phyloP scores from a whole-genome alignment of 257 asterid genomes.

The Lithospermum erythrorhizon region DNA sequence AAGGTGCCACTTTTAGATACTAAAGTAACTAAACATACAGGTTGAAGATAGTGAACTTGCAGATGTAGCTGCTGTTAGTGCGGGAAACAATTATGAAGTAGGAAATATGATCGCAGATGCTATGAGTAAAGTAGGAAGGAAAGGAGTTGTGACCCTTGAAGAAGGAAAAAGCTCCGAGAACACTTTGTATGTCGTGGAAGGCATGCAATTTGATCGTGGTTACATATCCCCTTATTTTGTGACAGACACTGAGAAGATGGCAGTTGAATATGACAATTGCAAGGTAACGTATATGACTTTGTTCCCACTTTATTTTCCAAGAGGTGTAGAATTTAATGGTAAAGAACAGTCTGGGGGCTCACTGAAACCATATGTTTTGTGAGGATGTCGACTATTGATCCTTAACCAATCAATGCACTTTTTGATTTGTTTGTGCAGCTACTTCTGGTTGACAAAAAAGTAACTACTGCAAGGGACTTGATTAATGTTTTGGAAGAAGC shows the following conservation, averaged over 20 bases:
- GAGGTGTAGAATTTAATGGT: background rate
- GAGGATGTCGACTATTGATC: background rate
- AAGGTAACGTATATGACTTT: conserved; percentile 36
- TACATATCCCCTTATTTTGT: conserved; percentile 86
- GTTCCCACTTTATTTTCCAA: background rate
- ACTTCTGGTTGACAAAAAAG: conserved; percentile 87
- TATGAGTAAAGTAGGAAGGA: conserved; percentile 88
- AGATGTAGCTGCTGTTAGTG: conserved; percentile 98
- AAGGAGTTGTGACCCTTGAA: conserved; percentile 96
- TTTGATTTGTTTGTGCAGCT: conserved; percentile 34
- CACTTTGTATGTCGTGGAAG: conserved; percentile 82
- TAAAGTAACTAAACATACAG: conserved; percentile 16
- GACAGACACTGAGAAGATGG: conserved; percentile 87
- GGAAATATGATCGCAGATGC: conserved; percentile 97
- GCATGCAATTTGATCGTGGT: conserved; percentile 98
- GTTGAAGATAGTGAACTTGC: conserved; percentile 95
- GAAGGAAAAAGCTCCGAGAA: conserved; percentile 95
- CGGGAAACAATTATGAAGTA: conserved; percentile 89
- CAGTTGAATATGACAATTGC: conserved; percentile 90
- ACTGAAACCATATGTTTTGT: background rate
- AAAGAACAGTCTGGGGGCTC: background rate
- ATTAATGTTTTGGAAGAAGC: conserved; percentile 77
- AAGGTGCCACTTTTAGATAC: background rate
- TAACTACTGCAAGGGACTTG: conserved; percentile 89
- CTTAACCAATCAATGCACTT: background rate